Conservation (phyloP, 2,329 filamentous ascomycete genomes). For the Mollisiaceae sp. region DNA sequence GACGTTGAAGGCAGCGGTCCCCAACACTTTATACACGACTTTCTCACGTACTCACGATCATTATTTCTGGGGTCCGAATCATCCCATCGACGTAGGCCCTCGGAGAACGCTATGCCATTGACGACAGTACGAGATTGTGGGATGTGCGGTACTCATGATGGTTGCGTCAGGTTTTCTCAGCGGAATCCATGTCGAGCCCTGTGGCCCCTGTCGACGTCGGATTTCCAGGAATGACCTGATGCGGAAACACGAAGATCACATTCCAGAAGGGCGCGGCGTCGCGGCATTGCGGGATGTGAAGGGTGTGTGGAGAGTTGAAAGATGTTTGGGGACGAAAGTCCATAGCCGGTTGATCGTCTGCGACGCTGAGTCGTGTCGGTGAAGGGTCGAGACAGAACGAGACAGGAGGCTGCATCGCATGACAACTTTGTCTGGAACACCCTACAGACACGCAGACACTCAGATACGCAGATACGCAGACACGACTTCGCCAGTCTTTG, state of each 20-base stretch:
- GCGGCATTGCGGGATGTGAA: not conserved
- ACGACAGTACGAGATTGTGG: not conserved
- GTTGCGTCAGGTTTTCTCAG: not conserved
- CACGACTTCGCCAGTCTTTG: not conserved
- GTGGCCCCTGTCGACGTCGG: not conserved
- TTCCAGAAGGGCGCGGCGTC: not conserved
- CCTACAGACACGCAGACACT: too few relatives aligned
- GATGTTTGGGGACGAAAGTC: too few relatives aligned
- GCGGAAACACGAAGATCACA: slow-evolving; percentile 4
- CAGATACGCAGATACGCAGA: too few relatives aligned
- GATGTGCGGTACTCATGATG: not conserved
- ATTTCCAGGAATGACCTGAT: slow-evolving; percentile 4
- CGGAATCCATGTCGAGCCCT: not conserved
- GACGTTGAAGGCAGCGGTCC: not conserved
- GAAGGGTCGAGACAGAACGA: not conserved
- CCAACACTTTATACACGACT: not conserved
- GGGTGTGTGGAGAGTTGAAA: not conserved
- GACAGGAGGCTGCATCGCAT: not conserved
- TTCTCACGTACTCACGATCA: not conserved
- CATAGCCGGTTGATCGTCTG: not conserved
- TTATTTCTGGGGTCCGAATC: not conserved
- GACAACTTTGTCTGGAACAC: not conserved
- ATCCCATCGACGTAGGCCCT: not conserved
- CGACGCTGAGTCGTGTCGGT: not conserved
- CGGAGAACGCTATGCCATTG: slow-evolving; percentile 1